Conservation (phyloP, 2,329 filamentous ascomycete genomes). For the Aureobasidium sp. region DNA sequence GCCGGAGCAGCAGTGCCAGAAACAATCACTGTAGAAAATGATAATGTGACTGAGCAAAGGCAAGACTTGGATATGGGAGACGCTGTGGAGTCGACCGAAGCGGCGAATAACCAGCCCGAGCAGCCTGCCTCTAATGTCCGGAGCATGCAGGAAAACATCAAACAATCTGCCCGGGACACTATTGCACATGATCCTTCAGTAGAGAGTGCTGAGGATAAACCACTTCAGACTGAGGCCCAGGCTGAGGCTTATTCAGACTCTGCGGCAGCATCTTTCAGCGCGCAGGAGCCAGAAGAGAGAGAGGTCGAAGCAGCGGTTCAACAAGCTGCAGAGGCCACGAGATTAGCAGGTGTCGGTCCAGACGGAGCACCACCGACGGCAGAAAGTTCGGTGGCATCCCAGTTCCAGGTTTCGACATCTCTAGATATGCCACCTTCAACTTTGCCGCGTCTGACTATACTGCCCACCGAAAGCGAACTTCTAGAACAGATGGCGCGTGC, state of each 20-base stretch:
- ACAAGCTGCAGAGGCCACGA: not conserved
- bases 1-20: not conserved
- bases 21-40: slow-evolving; percentile 1
- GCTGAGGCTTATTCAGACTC: not conserved
- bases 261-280: not conserved
- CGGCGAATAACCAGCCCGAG: not conserved
- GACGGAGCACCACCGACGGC: not conserved
- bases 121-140: not conserved
- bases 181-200: not conserved
- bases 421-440: slow-evolving; percentile 22
- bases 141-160: not conserved
- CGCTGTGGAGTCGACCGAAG: not conserved
- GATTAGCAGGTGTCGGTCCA: not conserved
- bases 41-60: not conserved
- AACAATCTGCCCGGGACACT: not conserved
- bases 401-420: not conserved
- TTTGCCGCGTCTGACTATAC: slow-evolving; percentile 23
- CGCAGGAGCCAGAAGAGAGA: not conserved
- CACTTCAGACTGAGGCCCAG: not conserved
- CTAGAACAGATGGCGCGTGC: not conserved
- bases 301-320: not conserved
- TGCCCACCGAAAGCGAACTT: slow-evolving; percentile 6
- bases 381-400: not conserved
- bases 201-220: not conserved
- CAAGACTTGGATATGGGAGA: not conserved